Evolutionary conservation across 768 basidiomycete species (phyloP).

Genomic region (Xanthoconium purpureum): DNA sequence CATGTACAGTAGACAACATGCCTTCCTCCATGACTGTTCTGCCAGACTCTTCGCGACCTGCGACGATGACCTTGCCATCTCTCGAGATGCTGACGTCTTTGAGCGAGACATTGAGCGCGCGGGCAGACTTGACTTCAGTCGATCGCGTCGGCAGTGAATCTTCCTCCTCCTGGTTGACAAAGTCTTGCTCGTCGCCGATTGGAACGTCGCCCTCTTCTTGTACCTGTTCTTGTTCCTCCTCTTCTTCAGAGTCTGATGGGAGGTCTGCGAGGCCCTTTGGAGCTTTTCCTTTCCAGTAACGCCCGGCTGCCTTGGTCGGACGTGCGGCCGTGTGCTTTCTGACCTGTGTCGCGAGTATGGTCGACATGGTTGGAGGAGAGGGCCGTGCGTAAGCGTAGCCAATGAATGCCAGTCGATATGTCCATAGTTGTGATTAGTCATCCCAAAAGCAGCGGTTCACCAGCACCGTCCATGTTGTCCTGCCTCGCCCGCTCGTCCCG

Average conservation of each 20-base stretch:
- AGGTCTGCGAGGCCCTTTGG: conserved; percentile 67
- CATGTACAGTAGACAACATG: conserved; percentile 27
- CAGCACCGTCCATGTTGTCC: conserved; percentile 21
- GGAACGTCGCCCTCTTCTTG: conserved; percentile 56
- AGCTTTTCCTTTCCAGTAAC: conserved; percentile 89
- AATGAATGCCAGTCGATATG: conserved; percentile 4
- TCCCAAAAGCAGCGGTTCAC: neutral
- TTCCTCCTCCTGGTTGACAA: conserved; percentile 43
- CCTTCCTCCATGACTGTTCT: conserved; percentile 63
- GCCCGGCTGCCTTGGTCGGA: conserved; percentile 73
- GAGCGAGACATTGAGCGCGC: conserved; percentile 69
- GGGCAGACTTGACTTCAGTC: conserved; percentile 35
- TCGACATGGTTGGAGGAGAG: conserved; percentile 23
- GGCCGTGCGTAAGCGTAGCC: conserved; percentile 13
- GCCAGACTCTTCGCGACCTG: conserved; percentile 75
- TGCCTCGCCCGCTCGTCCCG: conserved; percentile 14
- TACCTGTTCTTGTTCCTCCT: conserved; percentile 45
- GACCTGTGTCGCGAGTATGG: conserved; percentile 33
- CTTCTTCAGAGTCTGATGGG: conserved; percentile 65
- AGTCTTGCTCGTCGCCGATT: conserved; percentile 56
- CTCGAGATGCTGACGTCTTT: conserved; percentile 78
- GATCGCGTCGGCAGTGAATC: conserved; percentile 40
- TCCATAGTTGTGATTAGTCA: conserved; percentile 19
- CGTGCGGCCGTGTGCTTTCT: conserved; percentile 76
- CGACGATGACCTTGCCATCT: conserved; percentile 78